Conservation (phyloP, 805 yeast species). For the Ogataea paraovalis region DNA sequence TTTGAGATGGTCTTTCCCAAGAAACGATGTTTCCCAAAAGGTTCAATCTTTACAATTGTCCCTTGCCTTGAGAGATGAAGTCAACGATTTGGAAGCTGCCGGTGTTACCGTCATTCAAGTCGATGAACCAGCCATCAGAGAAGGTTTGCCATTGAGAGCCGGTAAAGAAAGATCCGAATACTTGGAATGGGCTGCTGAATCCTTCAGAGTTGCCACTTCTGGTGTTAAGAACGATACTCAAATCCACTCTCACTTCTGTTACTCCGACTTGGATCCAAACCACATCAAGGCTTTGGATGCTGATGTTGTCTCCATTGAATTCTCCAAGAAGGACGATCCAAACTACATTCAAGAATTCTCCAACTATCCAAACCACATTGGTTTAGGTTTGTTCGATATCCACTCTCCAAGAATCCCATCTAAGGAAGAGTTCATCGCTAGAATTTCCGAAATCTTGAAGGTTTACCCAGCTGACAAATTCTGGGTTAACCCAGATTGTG, state of each 20-base stretch:
- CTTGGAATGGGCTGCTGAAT: conserved; percentile 98
- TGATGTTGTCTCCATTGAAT: conserved; percentile 98
- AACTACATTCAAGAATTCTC: conserved; percentile 97
- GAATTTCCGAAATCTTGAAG: conserved; percentile 91
- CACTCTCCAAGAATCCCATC: conserved; percentile 99
- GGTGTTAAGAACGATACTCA: conserved; percentile 95
- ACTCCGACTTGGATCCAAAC: conserved; percentile 99
- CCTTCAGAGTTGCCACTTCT: conserved; percentile 98
- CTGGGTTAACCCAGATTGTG: conserved; percentile 99
- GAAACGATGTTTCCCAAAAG: conserved; percentile 93
- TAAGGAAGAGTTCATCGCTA: conserved; percentile 89
- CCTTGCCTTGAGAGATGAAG: conserved; percentile 98
- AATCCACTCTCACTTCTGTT: conserved; percentile 99
- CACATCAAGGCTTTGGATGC: conserved; percentile 99
- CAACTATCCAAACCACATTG: conserved; percentile 98
- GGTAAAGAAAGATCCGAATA: conserved; percentile 96
- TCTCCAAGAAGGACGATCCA: conserved; percentile 99
- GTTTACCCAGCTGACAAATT: conserved; percentile 96
- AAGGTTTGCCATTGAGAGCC: conserved; percentile 98
- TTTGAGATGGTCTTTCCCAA: conserved; percentile 99
- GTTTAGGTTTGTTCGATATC: conserved; percentile 97
- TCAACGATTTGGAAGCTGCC: conserved; percentile 95
- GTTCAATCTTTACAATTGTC: conserved; percentile 95
- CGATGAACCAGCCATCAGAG: conserved; percentile 99
- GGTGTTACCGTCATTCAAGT: conserved; percentile 98